Evolutionary conservation across 306 rosid species (phyloP), one percentile per base, ranked within the genome.

Genomic region (Acacia crassicarpa): DNA sequence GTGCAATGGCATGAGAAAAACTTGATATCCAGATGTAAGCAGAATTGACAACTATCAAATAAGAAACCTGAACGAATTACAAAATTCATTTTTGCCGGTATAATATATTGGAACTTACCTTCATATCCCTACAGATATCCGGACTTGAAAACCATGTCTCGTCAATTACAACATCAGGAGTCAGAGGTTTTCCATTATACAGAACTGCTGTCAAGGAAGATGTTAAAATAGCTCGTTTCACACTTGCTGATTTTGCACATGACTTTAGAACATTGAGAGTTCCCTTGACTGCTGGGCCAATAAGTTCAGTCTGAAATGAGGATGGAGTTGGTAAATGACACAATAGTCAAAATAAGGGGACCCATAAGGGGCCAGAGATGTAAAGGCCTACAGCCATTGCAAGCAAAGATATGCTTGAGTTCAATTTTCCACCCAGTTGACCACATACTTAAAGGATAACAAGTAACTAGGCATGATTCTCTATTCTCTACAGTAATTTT

Each of bases 211-310:
- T 35, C 8, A 12, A 10, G 54, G 74, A 69, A 69, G 74, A 69
- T 43, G 74, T 69, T 43, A 69, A 22, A 69, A 69, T 23, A 69
- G 22, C 74, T 69, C 74, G 54, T 41, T 69, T 69, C 35, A 43
- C 58, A 17, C 81, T 82, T 33, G 83, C 4, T 6, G 88, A 84
- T 76, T 85, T 84, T 11, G 76, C 84, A 76, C 88, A 84, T 67
- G 90, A 43, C 27, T 20, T 69, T n/a, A 69, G 53, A 41, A 43
- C 30, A 43, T 69, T 69, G 17, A 69, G 54, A 69, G 74, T 69
- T 69, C 74, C 74, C 2, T 69, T 43, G 54, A 69, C 30, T 11
- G 74, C 54, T 13, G 74, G 74, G 35, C 43, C 74, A 43, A 69
- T 22, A 69, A 69, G 32, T 69, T 69, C 74, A 41, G 33, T 69